A percentile compares a stretch with the other conserved stretches of the same genome.
Evolutionary conservation across 148 eudicot genomes (phyloP).

Genomic region (Arctostaphylos glauca): DNA sequence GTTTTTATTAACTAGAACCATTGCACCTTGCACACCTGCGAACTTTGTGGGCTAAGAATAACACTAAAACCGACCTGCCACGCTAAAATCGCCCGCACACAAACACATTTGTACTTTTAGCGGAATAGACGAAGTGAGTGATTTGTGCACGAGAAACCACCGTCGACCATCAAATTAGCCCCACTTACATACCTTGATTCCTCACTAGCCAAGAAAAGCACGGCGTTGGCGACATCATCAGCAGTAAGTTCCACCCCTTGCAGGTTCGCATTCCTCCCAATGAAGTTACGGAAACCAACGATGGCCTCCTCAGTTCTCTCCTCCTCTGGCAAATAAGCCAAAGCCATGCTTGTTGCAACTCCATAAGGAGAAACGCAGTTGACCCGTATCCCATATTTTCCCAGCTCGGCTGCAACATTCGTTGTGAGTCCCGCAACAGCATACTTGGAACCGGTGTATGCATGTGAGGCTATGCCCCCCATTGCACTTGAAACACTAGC

Average conservation of each 20-base stretch:
- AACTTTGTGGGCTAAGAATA: neutral
- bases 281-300: slow-evolving; percentile 52
- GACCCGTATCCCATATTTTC: slow-evolving; percentile 75
- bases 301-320: slow-evolving; percentile 70
- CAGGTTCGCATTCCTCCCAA: slow-evolving; percentile 64
- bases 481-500: slow-evolving; percentile 58
- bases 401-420: slow-evolving; percentile 90
- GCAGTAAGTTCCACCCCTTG: slow-evolving; percentile 72
- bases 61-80: neutral
- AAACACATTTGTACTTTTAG: slow-evolving; percentile 20
- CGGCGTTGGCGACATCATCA: slow-evolving; percentile 82
- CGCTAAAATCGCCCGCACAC: neutral
- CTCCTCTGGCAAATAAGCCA: slow-evolving; percentile 63
- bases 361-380: slow-evolving; percentile 93
- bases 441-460: slow-evolving; percentile 82
- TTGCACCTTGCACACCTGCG: neutral
- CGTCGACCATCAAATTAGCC: slow-evolving; percentile 84
- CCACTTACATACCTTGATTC: slow-evolving; percentile 91
- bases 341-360: slow-evolving; percentile 62
- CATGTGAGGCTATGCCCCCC: slow-evolving; percentile 80
- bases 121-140: slow-evolving; percentile 67
- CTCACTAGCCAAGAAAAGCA: slow-evolving; percentile 83
- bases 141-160: slow-evolving; percentile 65
- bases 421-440: slow-evolving; percentile 86
- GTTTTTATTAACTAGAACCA: neutral